These are phyloP conservation scores for Aureobasidium sp. DNA, from an alignment of 2,329 filamentous ascomycete genomes.

Conservation along the genomic window DNA sequence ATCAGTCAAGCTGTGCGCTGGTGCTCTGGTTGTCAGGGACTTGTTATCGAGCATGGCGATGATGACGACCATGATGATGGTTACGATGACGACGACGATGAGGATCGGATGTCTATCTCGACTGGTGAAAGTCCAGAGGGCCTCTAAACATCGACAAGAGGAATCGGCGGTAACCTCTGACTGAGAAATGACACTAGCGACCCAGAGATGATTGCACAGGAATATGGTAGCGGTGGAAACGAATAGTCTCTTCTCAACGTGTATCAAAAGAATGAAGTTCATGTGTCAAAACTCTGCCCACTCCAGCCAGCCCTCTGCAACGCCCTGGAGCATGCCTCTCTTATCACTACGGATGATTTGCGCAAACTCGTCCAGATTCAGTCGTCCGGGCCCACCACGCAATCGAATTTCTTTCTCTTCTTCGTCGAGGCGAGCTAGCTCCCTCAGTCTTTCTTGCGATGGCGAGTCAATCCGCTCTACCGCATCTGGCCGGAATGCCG, in stretches of 20 bases:
- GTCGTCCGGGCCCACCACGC: constrained; percentile 70
- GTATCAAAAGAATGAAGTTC: background rate
- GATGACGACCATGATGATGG: background rate
- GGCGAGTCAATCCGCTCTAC: background rate
- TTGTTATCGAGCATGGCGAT: background rate
- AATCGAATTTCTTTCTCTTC: constrained; percentile 61
- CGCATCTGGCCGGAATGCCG: background rate
- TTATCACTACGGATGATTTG: constrained; percentile 57
- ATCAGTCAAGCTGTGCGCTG: background rate
- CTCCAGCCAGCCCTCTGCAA: constrained; percentile 88
- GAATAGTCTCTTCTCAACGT: background rate
- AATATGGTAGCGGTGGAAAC: background rate
- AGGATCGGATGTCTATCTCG: too few relatives aligned
- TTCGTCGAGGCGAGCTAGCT: constrained; percentile 48
- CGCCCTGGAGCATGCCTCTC: constrained; percentile 57
- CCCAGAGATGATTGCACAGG: too few relatives aligned
- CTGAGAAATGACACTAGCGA: too few relatives aligned
- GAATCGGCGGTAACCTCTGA: background rate
- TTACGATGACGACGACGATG: too few relatives aligned
- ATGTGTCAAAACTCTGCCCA: constrained; percentile 49
- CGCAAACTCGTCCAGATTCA: constrained; percentile 76
- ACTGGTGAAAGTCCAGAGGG: too few relatives aligned
- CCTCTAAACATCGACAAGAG: background rate
- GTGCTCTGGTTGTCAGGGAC: background rate
- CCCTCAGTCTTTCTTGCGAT: constrained; percentile 34